Base-by-base conservation (phyloP, 768 basidiomycete genomes). In the Podaxis sp. region DNA sequence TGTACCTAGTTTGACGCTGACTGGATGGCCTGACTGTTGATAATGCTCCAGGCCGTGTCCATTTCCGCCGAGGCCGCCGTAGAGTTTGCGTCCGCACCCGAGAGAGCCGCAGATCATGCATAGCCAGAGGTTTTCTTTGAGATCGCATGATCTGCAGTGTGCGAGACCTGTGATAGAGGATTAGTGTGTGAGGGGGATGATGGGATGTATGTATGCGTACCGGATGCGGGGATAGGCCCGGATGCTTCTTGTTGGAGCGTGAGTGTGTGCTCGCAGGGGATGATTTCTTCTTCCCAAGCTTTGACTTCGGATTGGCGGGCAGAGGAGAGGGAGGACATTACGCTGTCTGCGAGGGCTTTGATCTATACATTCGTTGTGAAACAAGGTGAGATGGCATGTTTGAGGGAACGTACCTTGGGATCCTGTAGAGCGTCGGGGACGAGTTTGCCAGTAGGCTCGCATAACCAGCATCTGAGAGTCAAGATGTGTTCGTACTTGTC, bases 221-320 rank as follows among this genome's bases (percentile, higher is more conserved):
- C 88, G 0, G 84, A 82, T 0, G 83, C 77, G 0, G 77, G 73
- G 22, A 88, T 88, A 11, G 74, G 74, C 11, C 78, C 81, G 2
- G 77, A 78, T 4, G 75, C 69, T 29, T 72, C 66, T 70, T 84
- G 78, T 59, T 81, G 72, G 8, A 84, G 71, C 11, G 73, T 77
- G 2, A 84, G 72, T 0, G 84, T 83, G 60, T 99, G 97, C 69
- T 93, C 89, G 80, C 97, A 99, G 6, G 93, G 75, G 0, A 79
- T 69, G 46, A 97, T 89, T 66, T 98, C 96, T 73, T 98, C 96
- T 72, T 98, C 94, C 97, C 97, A 99, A 5, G 97, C 91, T 75
- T 97, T 90, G 53, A 99, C 90, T 69, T 98, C 95, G 0, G 91
- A 93, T 71, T 96, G 91, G 53, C 94, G 91, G 0, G 93, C 90